Conservation (phyloP, 2,329 filamentous ascomycete genomes). For the Fusarium anthophilum region DNA sequence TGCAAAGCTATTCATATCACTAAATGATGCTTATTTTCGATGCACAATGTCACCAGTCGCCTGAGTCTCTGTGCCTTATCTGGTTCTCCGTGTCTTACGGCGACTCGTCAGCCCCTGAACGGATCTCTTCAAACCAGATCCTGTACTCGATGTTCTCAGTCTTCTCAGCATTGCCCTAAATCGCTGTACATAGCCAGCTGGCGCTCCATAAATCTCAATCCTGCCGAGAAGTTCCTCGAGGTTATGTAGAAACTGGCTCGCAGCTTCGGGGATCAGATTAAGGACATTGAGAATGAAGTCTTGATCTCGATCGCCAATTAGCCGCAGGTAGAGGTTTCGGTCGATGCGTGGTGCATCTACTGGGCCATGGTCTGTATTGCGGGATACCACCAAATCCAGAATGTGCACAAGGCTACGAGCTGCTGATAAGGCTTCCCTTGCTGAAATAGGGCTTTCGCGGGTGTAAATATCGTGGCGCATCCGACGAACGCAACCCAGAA, state of each 20-base stretch:
- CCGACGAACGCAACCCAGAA: slow-evolving; percentile 53
- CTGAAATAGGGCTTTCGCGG: slow-evolving; percentile 49
- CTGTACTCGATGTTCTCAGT: slow-evolving; percentile 42
- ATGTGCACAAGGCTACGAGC: slow-evolving; percentile 60
- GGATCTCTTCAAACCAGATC: slow-evolving; percentile 47
- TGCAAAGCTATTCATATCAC: slow-evolving; percentile 4
- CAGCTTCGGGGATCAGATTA: slow-evolving; percentile 53
- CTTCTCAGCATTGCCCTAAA: slow-evolving; percentile 47
- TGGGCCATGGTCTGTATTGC: slow-evolving; percentile 50
- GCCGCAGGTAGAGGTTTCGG: slow-evolving; percentile 58
- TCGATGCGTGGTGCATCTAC: slow-evolving; percentile 42
- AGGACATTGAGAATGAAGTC: slow-evolving; percentile 59
- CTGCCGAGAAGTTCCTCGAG: slow-evolving; percentile 48
- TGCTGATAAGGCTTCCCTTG: slow-evolving; percentile 55
- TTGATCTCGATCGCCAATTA: slow-evolving; percentile 56
- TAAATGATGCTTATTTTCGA: not conserved
- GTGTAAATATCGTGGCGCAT: slow-evolving; percentile 55
- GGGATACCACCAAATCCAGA: slow-evolving; percentile 55
- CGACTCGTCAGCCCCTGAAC: slow-evolving; percentile 38
- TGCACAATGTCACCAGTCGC: not conserved
- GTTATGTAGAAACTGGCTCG: slow-evolving; percentile 54
- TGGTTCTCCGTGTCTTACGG: slow-evolving; percentile 48
- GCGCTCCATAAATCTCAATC: slow-evolving; percentile 48
- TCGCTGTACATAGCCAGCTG: slow-evolving; percentile 49
- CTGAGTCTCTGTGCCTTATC: slow-evolving; percentile 33